Percentiles rank a stretch among this genome's conserved stretches.
Evolutionary conservation across 441 rosid species (phyloP).

Genomic region (Corymbia calophylla): DNA sequence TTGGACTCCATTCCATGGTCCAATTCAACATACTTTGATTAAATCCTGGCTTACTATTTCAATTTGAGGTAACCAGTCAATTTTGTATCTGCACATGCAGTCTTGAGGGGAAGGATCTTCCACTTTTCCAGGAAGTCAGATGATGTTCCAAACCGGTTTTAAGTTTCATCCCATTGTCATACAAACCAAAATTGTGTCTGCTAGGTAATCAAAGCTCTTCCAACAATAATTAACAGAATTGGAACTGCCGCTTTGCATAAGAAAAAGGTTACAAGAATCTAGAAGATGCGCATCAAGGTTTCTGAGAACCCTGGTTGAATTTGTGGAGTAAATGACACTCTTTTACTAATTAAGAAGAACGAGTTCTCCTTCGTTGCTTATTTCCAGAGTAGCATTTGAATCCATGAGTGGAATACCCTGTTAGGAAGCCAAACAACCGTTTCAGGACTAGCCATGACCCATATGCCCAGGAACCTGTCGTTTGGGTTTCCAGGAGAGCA

Average conservation of each 20-base stretch:
- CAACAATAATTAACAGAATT: not conserved
- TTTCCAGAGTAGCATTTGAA: not conserved
- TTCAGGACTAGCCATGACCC: not conserved
- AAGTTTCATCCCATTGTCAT: not conserved
- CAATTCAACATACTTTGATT: not conserved
- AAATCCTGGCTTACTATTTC: not conserved
- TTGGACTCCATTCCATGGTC: not conserved
- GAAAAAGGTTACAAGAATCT: not conserved
- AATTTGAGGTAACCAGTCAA: not conserved
- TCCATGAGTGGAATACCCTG: not conserved
- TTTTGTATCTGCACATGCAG: not conserved
- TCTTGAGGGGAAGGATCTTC: constrained; percentile 9
- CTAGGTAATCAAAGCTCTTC: constrained; percentile 1
- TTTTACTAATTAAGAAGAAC: not conserved
- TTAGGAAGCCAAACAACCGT: not conserved
- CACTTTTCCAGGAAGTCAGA: constrained; percentile 7
- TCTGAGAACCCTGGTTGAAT: not conserved
- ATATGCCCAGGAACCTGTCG: not conserved
- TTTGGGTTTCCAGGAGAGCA: not conserved
- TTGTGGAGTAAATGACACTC: not conserved
- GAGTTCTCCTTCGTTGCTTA: not conserved
- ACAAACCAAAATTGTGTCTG: not conserved
- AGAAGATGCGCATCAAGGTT: not conserved
- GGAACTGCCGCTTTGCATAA: not conserved
- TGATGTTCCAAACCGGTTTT: not conserved